Percentiles rank a stretch among this genome's conserved stretches.
Evolutionary conservation across 441 rosid species (phyloP).

Genomic region (Brassica balearica): DNA sequence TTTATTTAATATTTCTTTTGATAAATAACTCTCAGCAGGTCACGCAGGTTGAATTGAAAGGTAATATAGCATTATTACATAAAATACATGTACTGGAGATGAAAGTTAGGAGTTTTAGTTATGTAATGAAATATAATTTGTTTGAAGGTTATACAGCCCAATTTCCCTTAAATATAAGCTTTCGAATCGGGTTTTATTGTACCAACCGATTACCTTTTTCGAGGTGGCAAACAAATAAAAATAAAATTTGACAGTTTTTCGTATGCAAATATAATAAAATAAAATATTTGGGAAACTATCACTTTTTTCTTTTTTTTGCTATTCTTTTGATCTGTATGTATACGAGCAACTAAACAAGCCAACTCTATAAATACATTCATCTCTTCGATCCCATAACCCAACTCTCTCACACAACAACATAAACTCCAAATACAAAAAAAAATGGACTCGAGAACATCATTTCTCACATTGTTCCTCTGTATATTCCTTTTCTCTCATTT

Average conservation of each 20-base stretch:
- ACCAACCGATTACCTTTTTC: conserved; percentile 29
- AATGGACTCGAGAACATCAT: conserved; percentile 30
- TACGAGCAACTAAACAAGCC: conserved; percentile 20
- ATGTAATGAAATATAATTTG: too few species aligned
- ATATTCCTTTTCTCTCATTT: conserved; percentile 32
- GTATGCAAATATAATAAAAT: not conserved
- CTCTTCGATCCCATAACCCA: conserved; percentile 23
- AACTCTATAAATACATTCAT: conserved; percentile 36
- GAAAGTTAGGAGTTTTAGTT: too few species aligned
- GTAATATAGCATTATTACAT: too few species aligned
- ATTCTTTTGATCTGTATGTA: conserved; percentile 3
- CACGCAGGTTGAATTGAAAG: too few species aligned
- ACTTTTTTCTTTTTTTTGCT: not conserved
- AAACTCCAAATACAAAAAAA: not conserved
- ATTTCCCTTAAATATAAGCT: not conserved
- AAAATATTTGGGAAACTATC: not conserved
- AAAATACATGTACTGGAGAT: too few species aligned
- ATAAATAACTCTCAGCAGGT: too few species aligned
- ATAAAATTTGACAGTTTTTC: conserved; percentile 11
- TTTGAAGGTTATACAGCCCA: too few species aligned
- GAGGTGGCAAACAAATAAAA: conserved; percentile 37
- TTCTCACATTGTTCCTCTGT: conserved; percentile 37
- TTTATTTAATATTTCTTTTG: too few species aligned
- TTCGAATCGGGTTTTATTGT: conserved; percentile 6
- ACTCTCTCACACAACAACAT: not conserved